Evolutionary conservation across 352 stramenopile genomes (phyloP).

Genomic region (Lagenidium giganteum): DNA sequence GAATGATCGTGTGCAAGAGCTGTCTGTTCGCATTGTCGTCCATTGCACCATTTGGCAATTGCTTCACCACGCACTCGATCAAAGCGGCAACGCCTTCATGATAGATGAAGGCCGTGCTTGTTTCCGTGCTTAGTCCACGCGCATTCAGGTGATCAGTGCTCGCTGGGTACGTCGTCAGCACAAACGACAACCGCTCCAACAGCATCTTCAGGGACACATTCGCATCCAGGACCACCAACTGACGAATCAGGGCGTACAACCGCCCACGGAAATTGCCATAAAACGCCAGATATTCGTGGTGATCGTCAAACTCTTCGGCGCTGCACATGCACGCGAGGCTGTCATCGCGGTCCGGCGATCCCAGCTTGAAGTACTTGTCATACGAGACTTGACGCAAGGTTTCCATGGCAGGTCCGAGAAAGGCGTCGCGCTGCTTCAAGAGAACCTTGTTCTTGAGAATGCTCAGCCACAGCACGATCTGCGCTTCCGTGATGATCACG

Average conservation of each 20-base stretch:
- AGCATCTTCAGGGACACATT: slow-evolving; percentile 44
- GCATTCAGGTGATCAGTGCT: slow-evolving; percentile 48
- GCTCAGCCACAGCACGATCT: slow-evolving; percentile 71
- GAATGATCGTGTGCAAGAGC: slow-evolving; percentile 37
- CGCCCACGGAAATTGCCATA: slow-evolving; percentile 77
- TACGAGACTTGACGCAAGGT: slow-evolving; percentile 57
- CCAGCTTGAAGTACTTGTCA: slow-evolving; percentile 80
- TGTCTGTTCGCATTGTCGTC: slow-evolving; percentile 34
- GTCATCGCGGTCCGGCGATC: slow-evolving; percentile 57
- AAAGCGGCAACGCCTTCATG: slow-evolving; percentile 71
- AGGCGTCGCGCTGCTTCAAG: slow-evolving; percentile 35
- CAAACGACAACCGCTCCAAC: slow-evolving; percentile 49
- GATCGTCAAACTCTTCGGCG: slow-evolving; percentile 67
- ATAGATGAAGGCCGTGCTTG: slow-evolving; percentile 63
- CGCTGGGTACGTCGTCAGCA: slow-evolving; percentile 35
- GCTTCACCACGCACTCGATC: slow-evolving; percentile 75
- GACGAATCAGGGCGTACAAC: slow-evolving; percentile 68
- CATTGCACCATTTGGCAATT: slow-evolving; percentile 39
- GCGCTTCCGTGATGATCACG: slow-evolving; percentile 59
- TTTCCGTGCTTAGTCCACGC: slow-evolving; percentile 48
- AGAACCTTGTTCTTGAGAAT: slow-evolving; percentile 68
- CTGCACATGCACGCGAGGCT: slow-evolving; percentile 33
- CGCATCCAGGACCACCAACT: slow-evolving; percentile 54
- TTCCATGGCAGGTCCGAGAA: slow-evolving; percentile 28
- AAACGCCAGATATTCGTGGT: slow-evolving; percentile 64